Evolutionary conservation across 2,329 filamentous ascomycete species (phyloP).

Genomic region (Sclerotinia subarctica): DNA sequence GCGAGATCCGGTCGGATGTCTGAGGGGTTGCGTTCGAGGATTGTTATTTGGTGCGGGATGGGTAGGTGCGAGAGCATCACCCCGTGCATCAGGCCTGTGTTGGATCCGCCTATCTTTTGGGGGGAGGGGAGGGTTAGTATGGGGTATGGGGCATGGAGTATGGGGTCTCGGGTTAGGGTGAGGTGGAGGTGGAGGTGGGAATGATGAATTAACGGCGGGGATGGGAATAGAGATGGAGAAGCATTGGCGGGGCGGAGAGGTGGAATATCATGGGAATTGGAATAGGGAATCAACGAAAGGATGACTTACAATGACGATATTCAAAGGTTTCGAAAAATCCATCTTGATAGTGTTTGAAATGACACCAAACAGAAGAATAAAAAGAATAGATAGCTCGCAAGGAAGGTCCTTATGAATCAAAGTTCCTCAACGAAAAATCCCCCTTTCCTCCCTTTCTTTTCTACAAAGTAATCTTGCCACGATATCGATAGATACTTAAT

Average conservation of each 20-base stretch:
- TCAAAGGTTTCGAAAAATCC: slow-evolving; percentile 11
- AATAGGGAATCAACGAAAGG: background rate
- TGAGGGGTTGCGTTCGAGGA: slow-evolving; percentile 24
- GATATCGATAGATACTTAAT: no score
- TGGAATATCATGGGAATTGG: background rate
- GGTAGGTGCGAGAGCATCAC: slow-evolving; percentile 23
- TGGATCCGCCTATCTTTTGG: slow-evolving; percentile 28
- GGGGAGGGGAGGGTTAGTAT: background rate
- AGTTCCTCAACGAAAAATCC: background rate
- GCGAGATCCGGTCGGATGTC: slow-evolving; percentile 23
- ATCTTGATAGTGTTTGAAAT: background rate
- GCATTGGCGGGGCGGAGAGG: background rate
- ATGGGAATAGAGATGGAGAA: background rate
- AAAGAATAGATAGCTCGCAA: background rate
- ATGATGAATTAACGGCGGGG: background rate
- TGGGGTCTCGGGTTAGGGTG: no score
- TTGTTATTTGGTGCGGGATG: slow-evolving; percentile 22
- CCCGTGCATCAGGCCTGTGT: slow-evolving; percentile 26
- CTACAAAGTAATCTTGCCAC: no score
- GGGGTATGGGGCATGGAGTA: background rate
- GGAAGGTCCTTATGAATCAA: background rate
- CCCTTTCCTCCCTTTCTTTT: no score
- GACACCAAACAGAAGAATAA: background rate
- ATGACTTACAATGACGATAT: slow-evolving; percentile 10
- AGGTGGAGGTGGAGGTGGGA: background rate